phyloP scores from a whole-genome alignment of 768 basidiomycete genomes.

The Mycena galericulata region DNA sequence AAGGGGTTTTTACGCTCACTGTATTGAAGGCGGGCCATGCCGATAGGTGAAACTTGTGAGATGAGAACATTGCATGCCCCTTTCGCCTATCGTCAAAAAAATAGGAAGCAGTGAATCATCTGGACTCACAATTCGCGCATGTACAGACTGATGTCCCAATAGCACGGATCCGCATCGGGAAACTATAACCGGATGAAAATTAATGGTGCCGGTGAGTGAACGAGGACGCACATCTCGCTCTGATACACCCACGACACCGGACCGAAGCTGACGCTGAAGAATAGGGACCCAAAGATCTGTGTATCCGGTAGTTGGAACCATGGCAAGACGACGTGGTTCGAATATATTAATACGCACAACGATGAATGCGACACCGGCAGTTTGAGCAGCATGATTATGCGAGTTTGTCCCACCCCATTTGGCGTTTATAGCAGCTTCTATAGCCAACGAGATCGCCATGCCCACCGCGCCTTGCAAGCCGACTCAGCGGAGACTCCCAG shows the following conservation, averaged over 20 bases:
- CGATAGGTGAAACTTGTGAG: constrained; percentile 32
- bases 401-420: constrained; percentile 68
- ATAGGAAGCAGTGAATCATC: not conserved
- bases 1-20: not conserved
- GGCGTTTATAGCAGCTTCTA: constrained; percentile 66
- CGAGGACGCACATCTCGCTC: constrained; percentile 29
- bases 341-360: constrained; percentile 56
- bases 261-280: constrained; percentile 63
- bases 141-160: constrained; percentile 40
- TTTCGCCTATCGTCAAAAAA: not conserved
- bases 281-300: constrained; percentile 62
- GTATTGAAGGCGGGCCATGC: constrained; percentile 26
- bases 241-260: constrained; percentile 54
- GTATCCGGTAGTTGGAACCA: constrained; percentile 59
- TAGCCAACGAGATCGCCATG: constrained; percentile 60
- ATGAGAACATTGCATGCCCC: constrained; percentile 36
- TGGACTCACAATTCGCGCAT: constrained; percentile 30
- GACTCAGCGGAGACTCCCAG: not conserved
- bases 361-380: constrained; percentile 45
- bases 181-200: constrained; percentile 58
- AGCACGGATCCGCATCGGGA: constrained; percentile 66
- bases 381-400: constrained; percentile 62
- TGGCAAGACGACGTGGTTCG: constrained; percentile 52
- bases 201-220: not conserved
- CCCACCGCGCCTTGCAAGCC: constrained; percentile 22